Evolutionary conservation across 2,329 filamentous ascomycete genomes (phyloP), one percentile per base, ranked within the genome.

Genomic region (Colletotrichum tropicale): DNA sequence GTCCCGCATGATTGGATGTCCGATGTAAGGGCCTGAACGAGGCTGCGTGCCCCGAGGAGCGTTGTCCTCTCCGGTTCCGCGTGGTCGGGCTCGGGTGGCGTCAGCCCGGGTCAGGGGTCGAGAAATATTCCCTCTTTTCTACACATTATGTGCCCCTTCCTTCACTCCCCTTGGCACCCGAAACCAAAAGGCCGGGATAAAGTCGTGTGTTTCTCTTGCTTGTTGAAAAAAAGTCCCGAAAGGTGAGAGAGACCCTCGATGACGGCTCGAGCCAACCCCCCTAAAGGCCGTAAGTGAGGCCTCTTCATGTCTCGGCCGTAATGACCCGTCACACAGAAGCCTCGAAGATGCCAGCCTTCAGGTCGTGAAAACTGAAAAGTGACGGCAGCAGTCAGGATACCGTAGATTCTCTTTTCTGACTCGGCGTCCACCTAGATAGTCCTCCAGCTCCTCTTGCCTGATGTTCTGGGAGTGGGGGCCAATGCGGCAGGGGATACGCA

Each of bases 211-310:
- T 30, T 36, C 24, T 68, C 58, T 43, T 70, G 12, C 36, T 56
- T 36, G 26, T 56, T 58, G 62, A 16, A 48, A 30, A 18, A 16
- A 9, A n/a, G 5, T 32, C 26, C n/a, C 16, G 24, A 34, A 62
- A 28, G 28, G 64, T 18, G 13, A 16, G 13, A 16, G 36, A 24
- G 55, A 15, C 28, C 68, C 36, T n/a, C 34, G 8, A 60, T 18
- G 30, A 64, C 13, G 6, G 26, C 18, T 34, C 48, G 32, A 34
- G 16, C 24, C 36, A 43, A 24, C 43, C 43, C 18, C n/a, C 55
- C 66, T 68, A 75, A 73, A 73, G 73, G 73, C 73, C 73, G 73
- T 75, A 75, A 56, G 13, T n/a, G 61, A 60, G 68, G 30, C 21
- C 26, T 13, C 12, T 64, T 34, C 34, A 58, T 58, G 70, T 75